Conservation (phyloP, 1,284 basidiomycete species). For the Marasmius tenuissimus region DNA sequence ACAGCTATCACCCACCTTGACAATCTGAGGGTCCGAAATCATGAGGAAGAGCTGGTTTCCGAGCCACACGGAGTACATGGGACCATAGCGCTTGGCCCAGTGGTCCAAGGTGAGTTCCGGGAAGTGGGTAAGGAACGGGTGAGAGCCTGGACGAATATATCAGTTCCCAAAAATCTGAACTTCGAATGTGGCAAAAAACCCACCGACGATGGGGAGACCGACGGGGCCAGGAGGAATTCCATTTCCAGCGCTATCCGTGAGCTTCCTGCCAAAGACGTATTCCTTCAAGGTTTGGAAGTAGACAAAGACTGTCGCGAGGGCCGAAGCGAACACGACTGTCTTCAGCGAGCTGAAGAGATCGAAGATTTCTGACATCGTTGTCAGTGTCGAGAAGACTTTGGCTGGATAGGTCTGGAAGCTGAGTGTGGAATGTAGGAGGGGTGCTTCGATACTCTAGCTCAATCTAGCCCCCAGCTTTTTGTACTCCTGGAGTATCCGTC, state of each 20-base stretch:
- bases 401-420: not conserved
- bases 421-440: too few relatives aligned
- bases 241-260: not conserved
- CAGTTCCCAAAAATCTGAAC: not conserved
- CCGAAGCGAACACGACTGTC: not conserved
- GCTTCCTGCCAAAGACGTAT: not conserved
- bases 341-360: not conserved
- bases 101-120: conserved; percentile 35
- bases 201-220: not conserved
- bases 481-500: too few relatives aligned
- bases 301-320: conserved; percentile 1
- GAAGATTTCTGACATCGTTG: not conserved
- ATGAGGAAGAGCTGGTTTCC: conserved; percentile 44
- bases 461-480: too few relatives aligned
- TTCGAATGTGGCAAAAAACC: not conserved
- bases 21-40: conserved; percentile 38
- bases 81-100: conserved; percentile 37
- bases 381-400: not conserved
- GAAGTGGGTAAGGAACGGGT: conserved; percentile 33
- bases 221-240: not conserved
- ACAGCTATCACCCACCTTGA: not conserved
- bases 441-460: too few relatives aligned
- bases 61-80: conserved; percentile 21
- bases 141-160: conserved; percentile 18
- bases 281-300: not conserved